Base-by-base conservation (phyloP, 2,329 filamentous ascomycete species). In the Beauveria sp. region DNA sequence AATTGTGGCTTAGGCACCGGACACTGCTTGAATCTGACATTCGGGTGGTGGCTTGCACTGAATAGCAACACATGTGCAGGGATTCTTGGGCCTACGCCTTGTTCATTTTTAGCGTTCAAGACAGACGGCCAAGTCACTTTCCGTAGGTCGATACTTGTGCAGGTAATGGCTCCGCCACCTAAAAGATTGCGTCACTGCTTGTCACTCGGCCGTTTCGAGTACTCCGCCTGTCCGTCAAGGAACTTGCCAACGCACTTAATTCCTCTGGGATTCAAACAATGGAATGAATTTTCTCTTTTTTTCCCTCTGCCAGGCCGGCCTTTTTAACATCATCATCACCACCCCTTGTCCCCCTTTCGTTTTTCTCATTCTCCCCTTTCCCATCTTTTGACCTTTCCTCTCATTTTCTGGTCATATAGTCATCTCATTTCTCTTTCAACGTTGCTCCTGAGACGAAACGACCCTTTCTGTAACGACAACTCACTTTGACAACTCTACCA, bases 111-210 rank as follows among this genome's bases (percentile, higher is more conserved):
- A 55, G 58, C 51, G 38, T 9, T 28, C 26, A 40, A 16, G 10
- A 22, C 30, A 57, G 46, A 34, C 30, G 30, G 22, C 18, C 28
- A 58, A 58, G 60, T 57, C 49, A 6, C 54, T 58, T 57, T 50
- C 30, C 12, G 38, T 22, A 30, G 20, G 6, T 3, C 10, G 61
- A 34, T 62, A 62, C 61, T 50, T 51, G 47, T 4, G 16, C 3
- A 5, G 30, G 18, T 9, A 30, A 43, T 38, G 34, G 55, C 55
- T 55, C n/a, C 40, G 38, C 55, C 50, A 18, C 55, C 12, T 16
- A 42, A 24, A 30, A 22, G 8, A 62, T 62, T 55, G 49, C 60
- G 61, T 62, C 55, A 62, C 61, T 62, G 47, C 52, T 57, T 61
- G 46, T 61, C 52, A 54, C 52, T 61, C 56, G 20, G n/a, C 30